Percentiles rank a stretch among this genome's conserved stretches.
Evolutionary conservation across 2,329 filamentous ascomycete species (phyloP).

Genomic region (Celoporthe dispersa): DNA sequence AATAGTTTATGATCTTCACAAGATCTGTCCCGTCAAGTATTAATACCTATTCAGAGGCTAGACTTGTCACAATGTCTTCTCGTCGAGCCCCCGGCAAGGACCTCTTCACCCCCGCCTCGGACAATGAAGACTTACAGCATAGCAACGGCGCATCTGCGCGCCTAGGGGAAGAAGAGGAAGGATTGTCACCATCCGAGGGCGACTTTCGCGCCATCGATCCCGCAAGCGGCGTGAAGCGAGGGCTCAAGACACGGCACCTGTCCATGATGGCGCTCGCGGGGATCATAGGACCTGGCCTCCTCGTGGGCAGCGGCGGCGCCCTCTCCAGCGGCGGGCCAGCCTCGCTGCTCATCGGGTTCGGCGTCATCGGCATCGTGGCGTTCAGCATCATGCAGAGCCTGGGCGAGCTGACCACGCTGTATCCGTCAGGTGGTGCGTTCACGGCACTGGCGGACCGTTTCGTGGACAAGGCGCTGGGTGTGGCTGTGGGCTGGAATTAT

Average conservation of each 20-base stretch:
- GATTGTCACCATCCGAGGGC: constrained; percentile 36
- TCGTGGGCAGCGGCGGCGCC: constrained; percentile 73
- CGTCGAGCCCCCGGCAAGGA: constrained; percentile 21
- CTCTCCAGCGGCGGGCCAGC: constrained; percentile 72
- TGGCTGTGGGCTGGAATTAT: constrained; percentile 74
- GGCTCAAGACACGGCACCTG: constrained; percentile 69
- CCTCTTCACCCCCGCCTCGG: constrained; percentile 3
- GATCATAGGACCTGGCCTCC: constrained; percentile 70
- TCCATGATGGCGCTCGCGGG: constrained; percentile 68
- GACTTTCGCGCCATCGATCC: constrained; percentile 58
- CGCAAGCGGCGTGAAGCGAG: constrained; percentile 68
- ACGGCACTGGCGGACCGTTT: constrained; percentile 72
- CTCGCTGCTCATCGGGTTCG: constrained; percentile 74
- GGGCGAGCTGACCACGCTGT: constrained; percentile 75
- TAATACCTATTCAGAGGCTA: neutral
- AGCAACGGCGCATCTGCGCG: constrained; percentile 11
- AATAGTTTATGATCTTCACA: too few species aligned
- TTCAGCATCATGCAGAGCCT: constrained; percentile 72
- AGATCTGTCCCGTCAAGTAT: too few species aligned
- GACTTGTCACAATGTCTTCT: constrained; percentile 9
- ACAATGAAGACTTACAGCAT: constrained; percentile 10
- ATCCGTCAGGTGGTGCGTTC: constrained; percentile 72
- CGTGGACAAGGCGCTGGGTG: constrained; percentile 70
- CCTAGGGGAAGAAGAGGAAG: constrained; percentile 41
- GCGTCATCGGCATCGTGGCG: constrained; percentile 71